Percentiles rank a stretch among this genome's conserved stretches.
Evolutionary conservation across 2,329 filamentous ascomycete genomes (phyloP).

Genomic region (Colletotrichum caudatum): DNA sequence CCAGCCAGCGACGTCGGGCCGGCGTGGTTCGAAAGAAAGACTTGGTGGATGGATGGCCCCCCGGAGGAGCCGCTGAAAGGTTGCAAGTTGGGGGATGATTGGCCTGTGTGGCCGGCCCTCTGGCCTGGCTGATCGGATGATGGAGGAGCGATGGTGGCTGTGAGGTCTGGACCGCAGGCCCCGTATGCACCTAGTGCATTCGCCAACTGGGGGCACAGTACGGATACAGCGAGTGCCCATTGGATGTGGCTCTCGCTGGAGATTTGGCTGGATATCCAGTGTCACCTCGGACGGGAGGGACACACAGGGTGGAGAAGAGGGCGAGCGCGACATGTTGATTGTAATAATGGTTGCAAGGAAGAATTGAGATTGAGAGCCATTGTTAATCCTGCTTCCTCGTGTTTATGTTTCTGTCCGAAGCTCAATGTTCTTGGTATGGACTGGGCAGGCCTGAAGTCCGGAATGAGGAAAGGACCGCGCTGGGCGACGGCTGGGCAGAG

Average conservation of each 20-base stretch:
- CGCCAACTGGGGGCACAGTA: neutral
- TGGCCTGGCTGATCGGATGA: neutral
- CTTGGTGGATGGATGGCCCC: constrained; percentile 10
- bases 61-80: neutral
- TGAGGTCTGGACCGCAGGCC: constrained; percentile 28
- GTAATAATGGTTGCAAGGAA: constrained; percentile 27
- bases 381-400: neutral
- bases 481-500: constrained; percentile 34
- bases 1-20: constrained; percentile 12
- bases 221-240: constrained; percentile 9
- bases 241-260: constrained; percentile 21
- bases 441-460: neutral
- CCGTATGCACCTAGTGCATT: neutral
- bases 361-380: neutral
- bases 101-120: constrained; percentile 5
- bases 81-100: constrained; percentile 17
- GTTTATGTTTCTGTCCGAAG: neutral
- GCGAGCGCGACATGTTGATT: constrained; percentile 25
- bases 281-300: neutral
- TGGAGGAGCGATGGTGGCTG: constrained; percentile 22
- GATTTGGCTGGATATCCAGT: constrained; percentile 17
- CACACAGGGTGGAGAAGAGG: constrained; percentile 1
- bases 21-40: constrained; percentile 3
- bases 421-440: constrained; percentile 15
- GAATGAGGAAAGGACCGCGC: neutral